Evolutionary conservation across 1,284 basidiomycete genomes (phyloP).

Genomic region (Microbotryum intermedium): DNA sequence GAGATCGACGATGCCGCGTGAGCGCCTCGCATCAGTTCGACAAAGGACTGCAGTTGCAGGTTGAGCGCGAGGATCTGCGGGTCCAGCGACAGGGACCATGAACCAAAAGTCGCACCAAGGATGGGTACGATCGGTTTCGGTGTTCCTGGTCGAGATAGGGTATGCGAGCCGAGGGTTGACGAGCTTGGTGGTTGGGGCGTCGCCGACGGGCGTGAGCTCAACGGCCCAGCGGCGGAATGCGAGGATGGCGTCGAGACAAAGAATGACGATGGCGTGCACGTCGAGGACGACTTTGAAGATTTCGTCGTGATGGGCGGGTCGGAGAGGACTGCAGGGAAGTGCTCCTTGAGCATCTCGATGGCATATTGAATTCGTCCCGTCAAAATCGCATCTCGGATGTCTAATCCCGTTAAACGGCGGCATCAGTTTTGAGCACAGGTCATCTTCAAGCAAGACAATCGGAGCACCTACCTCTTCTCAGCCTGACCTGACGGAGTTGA

Average conservation of each 20-base stretch:
- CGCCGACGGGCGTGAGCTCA: neutral
- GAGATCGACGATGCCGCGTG: constrained; percentile 45
- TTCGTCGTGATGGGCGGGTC: neutral
- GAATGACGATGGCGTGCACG: constrained; percentile 13
- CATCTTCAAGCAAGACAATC: neutral
- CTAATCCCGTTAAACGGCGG: constrained; percentile 41
- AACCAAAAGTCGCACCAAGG: constrained; percentile 13
- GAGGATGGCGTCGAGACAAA: constrained; percentile 12
- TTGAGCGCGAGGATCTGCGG: constrained; percentile 68
- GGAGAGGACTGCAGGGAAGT: constrained; percentile 61
- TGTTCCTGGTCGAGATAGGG: neutral
- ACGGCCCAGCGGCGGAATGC: neutral
- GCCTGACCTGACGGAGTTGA: constrained; percentile 37
- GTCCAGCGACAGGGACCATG: constrained; percentile 43
- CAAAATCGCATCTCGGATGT: constrained; percentile 56
- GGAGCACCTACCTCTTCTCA: constrained; percentile 50
- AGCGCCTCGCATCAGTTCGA: constrained; percentile 65
- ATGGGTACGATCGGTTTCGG: constrained; percentile 1
- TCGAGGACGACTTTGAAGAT: neutral
- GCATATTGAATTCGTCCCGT: constrained; percentile 62
- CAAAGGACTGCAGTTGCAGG: constrained; percentile 70
- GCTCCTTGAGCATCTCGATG: constrained; percentile 52
- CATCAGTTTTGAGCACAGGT: neutral
- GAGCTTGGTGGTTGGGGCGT: neutral
- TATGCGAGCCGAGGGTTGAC: neutral